Percentiles rank a stretch among this genome's conserved stretches.
Conservation (phyloP, 139 green algal species). For the Nannochloris sp. region DNA sequence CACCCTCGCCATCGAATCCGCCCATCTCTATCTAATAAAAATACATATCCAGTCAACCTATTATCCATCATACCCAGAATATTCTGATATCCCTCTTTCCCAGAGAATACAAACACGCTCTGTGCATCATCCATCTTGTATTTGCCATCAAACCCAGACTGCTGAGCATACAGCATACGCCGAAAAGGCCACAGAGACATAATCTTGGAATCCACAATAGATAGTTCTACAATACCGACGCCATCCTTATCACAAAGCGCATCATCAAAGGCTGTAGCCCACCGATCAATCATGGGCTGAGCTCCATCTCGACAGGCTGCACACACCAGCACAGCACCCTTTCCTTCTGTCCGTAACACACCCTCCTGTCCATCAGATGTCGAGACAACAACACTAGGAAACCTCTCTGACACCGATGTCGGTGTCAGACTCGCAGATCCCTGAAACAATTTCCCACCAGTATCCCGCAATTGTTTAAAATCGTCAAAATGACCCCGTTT, state of each 20-base stretch:
- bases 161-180: constrained; percentile 23
- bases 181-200: constrained; percentile 40
- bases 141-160: not conserved
- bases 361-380: not conserved
- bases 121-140: constrained; percentile 10
- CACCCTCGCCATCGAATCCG: constrained; percentile 22
- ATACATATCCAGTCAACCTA: constrained; percentile 35
- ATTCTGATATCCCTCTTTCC: constrained; percentile 7
- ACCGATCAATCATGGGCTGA: constrained; percentile 35
- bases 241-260: not conserved
- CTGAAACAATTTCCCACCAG: constrained; percentile 31
- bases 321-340: constrained; percentile 19
- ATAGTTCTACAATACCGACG: constrained; percentile 16
- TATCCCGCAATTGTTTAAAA: constrained; percentile 36
- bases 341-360: too few relatives aligned
- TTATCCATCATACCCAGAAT: constrained; percentile 32
- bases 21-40: constrained; percentile 14
- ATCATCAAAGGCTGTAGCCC: constrained; percentile 16
- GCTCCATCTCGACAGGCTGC: constrained; percentile 37
- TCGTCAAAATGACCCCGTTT: constrained; percentile 47
- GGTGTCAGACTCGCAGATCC: constrained; percentile 15
- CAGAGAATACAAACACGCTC: constrained; percentile 29
- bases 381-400: constrained; percentile 12
- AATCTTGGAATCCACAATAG: constrained; percentile 36
- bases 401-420: constrained; percentile 1